Base-by-base conservation (phyloP, 352 stramenopile species). In the Phytophthora fragariaefolia region DNA sequence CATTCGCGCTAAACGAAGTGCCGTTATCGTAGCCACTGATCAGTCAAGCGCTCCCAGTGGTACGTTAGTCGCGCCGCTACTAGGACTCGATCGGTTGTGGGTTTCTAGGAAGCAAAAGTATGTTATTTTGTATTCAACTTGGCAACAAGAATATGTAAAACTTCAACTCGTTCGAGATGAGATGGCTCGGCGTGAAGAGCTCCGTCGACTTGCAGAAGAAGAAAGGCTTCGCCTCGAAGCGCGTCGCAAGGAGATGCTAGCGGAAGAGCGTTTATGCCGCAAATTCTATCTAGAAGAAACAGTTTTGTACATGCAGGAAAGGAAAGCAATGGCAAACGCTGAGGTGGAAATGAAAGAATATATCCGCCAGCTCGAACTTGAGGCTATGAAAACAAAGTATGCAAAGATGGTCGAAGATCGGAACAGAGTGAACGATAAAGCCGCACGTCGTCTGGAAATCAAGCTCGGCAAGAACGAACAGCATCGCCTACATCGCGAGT, bases 401-500 rank as follows among this genome's bases (percentile, higher is more conserved):
- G 73, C 85, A 3, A 79, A 86, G 42, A 84, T 91, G 73, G 46
- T 88, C 3, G 80, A 88, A 8, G 84, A 93, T 24, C 67, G 78
- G 1, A 85, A 80, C 34, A 71, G 74, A n/a, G 46, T 78, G 7
- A 91, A 84, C 27, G 83, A 91, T 36, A 91, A 89, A 48, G 81
- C 77, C 0, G 82, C 82, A 3, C 83, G 86, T 4, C 81, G 86
- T 2, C 67, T 91, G 2, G 84, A 94, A 51, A 94, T 94, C 47
- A 94, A 94, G 53, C 56, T 80, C 3, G 82, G 84, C 15, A 94
- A 94, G 63, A 89, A 90, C 20, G 86, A 94, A 28, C 83, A 92
- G 51, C 84, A 93, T 52, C 77, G 84, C 4, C 52, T 94, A 2
- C 73, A 92, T 48, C 77, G 82, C 3, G 86, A 94, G 55, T 94